Evolutionary conservation across 352 stramenopile species (phyloP).

Genomic region (Phytophthora melonis): DNA sequence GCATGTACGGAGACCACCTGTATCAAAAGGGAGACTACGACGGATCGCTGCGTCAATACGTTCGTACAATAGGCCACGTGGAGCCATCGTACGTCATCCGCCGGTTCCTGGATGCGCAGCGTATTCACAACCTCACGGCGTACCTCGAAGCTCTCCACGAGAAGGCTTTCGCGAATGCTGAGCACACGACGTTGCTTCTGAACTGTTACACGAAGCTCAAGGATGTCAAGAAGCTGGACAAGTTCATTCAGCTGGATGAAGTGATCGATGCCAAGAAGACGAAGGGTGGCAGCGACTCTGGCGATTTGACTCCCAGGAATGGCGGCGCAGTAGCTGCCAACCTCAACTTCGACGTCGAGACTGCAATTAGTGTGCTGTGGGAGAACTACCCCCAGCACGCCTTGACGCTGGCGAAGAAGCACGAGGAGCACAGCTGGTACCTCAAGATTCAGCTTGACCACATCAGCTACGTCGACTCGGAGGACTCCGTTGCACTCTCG

Average conservation of each 20-base stretch:
- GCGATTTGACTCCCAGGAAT: constrained; percentile 32
- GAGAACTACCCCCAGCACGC: constrained; percentile 94
- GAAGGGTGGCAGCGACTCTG: constrained; percentile 35
- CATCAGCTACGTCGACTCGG: constrained; percentile 88
- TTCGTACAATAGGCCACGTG: constrained; percentile 96
- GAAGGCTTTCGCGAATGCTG: constrained; percentile 90
- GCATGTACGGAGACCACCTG: constrained; percentile 98
- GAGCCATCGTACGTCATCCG: constrained; percentile 99
- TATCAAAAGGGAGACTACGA: constrained; percentile 98
- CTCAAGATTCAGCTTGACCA: constrained; percentile 94
- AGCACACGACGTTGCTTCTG: constrained; percentile 94
- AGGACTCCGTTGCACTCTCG: constrained; percentile 73
- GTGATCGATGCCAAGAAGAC: constrained; percentile 61
- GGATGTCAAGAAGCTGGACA: constrained; percentile 94
- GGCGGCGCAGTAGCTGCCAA: constrained; percentile 38
- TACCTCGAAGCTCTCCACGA: constrained; percentile 97
- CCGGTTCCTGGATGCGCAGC: constrained; percentile 97
- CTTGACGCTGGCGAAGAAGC: constrained; percentile 90
- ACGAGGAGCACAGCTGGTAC: constrained; percentile 93
- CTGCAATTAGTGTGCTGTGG: constrained; percentile 93
- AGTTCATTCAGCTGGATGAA: constrained; percentile 92
- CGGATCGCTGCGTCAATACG: constrained; percentile 97
- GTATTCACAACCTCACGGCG: constrained; percentile 96
- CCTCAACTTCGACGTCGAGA: constrained; percentile 92
- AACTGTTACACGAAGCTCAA: constrained; percentile 97